Evolutionary conservation across 441 rosid species (phyloP).

Genomic region (Croton laevigatus): DNA sequence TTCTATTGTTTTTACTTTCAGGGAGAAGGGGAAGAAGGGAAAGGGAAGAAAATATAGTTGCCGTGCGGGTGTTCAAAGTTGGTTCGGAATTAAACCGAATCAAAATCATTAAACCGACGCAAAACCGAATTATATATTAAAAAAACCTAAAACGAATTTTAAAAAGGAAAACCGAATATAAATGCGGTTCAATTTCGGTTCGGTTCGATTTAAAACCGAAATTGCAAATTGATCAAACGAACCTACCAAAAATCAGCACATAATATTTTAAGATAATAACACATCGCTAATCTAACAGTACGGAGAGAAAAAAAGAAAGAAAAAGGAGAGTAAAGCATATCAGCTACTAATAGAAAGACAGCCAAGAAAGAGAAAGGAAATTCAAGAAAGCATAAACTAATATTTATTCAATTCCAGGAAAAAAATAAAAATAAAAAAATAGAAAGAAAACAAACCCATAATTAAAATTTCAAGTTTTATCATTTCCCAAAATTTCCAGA

Average conservation of each 20-base stretch:
- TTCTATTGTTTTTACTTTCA: no score
- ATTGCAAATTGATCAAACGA: background rate
- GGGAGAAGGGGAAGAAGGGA: no score
- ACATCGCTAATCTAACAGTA: background rate
- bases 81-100: no score
- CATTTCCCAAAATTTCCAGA: conserved; percentile 11
- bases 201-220: no score
- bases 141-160: no score
- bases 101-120: no score
- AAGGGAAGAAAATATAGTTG: no score
- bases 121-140: no score
- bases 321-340: background rate
- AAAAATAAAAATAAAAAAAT: background rate
- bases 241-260: background rate
- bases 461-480: conserved; percentile 5
- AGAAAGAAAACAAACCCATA: conserved; percentile 6
- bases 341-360: background rate
- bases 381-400: conserved; percentile 2
- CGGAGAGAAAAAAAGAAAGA: background rate
- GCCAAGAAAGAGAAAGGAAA: background rate
- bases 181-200: no score
- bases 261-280: background rate
- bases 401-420: background rate
- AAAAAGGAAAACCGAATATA: no score
- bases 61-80: no score